phyloP scores from a whole-genome alignment of 768 basidiomycete species.

The Hortiboletus flavorubellus region DNA sequence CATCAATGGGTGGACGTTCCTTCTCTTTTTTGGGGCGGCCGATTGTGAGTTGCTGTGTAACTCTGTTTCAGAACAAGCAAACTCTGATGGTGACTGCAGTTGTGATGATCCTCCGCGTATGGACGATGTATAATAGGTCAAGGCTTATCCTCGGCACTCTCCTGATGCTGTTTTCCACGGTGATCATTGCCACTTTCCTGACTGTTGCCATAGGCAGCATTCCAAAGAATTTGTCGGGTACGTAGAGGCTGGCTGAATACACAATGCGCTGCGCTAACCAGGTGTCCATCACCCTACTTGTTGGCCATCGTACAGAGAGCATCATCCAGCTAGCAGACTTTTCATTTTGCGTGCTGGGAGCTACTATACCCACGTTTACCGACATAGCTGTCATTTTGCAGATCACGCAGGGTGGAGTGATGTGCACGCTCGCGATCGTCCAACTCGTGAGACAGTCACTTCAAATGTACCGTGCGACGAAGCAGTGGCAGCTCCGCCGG shows the following conservation, averaged over 20 bases:
- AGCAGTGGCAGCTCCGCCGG: background rate
- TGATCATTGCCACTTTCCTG: background rate
- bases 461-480: background rate
- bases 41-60: background rate
- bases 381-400: background rate
- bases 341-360: background rate
- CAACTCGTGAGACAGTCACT: background rate
- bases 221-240: background rate
- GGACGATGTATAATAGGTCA: conserved; percentile 2
- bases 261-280: too few relatives aligned
- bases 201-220: background rate
- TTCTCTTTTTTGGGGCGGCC: conserved; percentile 2
- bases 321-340: background rate
- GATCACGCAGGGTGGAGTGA: background rate
- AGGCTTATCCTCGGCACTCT: background rate
- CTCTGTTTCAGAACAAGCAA: background rate
- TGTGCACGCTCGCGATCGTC: background rate
- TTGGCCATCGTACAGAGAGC: too few relatives aligned
- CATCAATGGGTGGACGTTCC: background rate
- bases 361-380: background rate
- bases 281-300: too few relatives aligned
- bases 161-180: background rate
- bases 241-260: background rate
- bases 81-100: background rate
- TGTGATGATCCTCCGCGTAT: conserved; percentile 1